Evolutionary conservation across 768 basidiomycete genomes (phyloP).

Genomic region (Termitomyces sp.): DNA sequence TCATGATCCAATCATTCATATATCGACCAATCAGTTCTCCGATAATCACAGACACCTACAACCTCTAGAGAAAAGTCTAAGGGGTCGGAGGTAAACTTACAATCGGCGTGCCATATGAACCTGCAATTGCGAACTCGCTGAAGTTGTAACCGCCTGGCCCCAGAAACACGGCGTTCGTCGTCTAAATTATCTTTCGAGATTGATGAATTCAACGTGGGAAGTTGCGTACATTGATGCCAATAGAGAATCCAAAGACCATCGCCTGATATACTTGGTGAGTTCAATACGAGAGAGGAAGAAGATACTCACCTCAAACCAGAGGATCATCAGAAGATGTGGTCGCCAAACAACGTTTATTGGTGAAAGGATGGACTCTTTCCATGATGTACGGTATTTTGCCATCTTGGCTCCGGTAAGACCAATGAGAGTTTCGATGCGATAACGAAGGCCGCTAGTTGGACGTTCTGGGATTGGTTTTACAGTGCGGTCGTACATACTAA

Average conservation of each 20-base stretch:
- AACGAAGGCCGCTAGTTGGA: slow-evolving; percentile 31
- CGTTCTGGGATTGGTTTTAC: slow-evolving; percentile 34
- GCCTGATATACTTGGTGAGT: slow-evolving; percentile 5
- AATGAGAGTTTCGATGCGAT: slow-evolving; percentile 44
- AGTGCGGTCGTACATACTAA: slow-evolving; percentile 47
- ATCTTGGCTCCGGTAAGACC: slow-evolving; percentile 48
- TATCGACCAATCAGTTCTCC: slow-evolving; percentile 34
- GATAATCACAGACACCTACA: slow-evolving; percentile 28
- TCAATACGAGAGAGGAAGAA: background rate
- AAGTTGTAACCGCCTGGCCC: slow-evolving; percentile 29
- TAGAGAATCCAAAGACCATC: slow-evolving; percentile 26
- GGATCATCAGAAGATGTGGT: slow-evolving; percentile 36
- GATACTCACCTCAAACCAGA: slow-evolving; percentile 31
- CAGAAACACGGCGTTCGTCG: slow-evolving; percentile 19
- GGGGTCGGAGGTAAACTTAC: slow-evolving; percentile 14
- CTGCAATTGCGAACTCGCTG: slow-evolving; percentile 31
- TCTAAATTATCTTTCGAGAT: slow-evolving; percentile 26
- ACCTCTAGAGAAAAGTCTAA: background rate
- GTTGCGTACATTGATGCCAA: slow-evolving; percentile 30
- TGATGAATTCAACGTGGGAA: background rate
- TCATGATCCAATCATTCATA: slow-evolving; percentile 30
- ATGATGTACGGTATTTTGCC: slow-evolving; percentile 32
- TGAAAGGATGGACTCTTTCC: slow-evolving; percentile 27
- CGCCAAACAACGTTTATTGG: slow-evolving; percentile 41
- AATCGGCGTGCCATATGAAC: slow-evolving; percentile 33